Conservation (phyloP, 345 rosid genomes). For the Crucihimalaya himalaica region DNA sequence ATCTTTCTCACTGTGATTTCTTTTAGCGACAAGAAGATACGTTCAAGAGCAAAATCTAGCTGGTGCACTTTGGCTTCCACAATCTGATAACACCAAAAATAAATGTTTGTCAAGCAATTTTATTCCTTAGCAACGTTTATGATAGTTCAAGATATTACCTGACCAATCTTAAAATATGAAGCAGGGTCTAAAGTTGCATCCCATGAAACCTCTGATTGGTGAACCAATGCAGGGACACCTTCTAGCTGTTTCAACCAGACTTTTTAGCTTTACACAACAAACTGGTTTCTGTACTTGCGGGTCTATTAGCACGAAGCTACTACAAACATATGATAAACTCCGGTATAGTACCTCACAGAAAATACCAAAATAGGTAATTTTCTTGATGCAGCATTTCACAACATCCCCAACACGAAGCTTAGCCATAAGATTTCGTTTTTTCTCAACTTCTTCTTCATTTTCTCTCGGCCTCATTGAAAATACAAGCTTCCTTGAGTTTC, state of each 20-base stretch:
- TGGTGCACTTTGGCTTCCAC: slow-evolving; percentile 95
- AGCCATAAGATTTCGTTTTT: slow-evolving; percentile 82
- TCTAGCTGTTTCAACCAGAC: slow-evolving; percentile 63
- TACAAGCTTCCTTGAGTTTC: slow-evolving; percentile 64
- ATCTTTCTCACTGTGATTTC: slow-evolving; percentile 63
- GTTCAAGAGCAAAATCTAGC: slow-evolving; percentile 78
- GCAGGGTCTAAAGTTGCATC: slow-evolving; percentile 91
- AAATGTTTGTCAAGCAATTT: not conserved
- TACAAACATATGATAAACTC: not conserved
- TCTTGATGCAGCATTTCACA: slow-evolving; percentile 83
- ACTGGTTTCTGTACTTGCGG: not conserved
- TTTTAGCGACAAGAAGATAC: slow-evolving; percentile 84
- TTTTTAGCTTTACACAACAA: slow-evolving; percentile 7
- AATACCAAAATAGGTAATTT: slow-evolving; percentile 87
- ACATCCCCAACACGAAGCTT: slow-evolving; percentile 90
- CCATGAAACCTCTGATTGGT: slow-evolving; percentile 95
- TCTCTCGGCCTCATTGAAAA: slow-evolving; percentile 83
- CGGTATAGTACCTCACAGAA: slow-evolving; percentile 82
- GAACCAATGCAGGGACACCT: slow-evolving; percentile 86
- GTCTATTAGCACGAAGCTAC: not conserved
- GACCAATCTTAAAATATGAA: slow-evolving; percentile 78
- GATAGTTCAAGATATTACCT: slow-evolving; percentile 51
- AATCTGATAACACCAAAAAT: slow-evolving; percentile 50
- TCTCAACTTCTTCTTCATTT: slow-evolving; percentile 69
- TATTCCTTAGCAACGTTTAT: not conserved